Evolutionary conservation across 306 rosid genomes (phyloP).

Genomic region (Medicago arabica): DNA sequence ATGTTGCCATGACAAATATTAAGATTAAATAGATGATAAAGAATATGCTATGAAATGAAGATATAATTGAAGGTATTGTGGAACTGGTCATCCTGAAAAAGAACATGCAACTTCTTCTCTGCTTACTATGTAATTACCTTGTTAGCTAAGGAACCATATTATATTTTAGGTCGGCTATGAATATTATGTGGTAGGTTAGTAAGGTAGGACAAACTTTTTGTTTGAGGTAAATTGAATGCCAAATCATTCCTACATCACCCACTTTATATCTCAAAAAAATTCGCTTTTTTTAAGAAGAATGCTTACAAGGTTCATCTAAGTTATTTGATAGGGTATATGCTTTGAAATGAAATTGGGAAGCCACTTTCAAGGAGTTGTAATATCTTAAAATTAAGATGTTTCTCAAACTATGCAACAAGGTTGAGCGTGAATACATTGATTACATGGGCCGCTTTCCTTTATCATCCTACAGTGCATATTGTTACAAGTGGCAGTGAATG

Average conservation of each 20-base stretch:
- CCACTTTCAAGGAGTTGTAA: background rate
- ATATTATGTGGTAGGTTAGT: constrained; percentile 28
- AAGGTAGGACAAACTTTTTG: background rate
- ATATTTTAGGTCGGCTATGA: constrained; percentile 24
- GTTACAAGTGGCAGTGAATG: background rate
- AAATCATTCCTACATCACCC: constrained; percentile 35
- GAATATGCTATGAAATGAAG: too few species aligned
- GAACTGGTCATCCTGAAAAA: too few species aligned
- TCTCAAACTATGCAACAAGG: background rate
- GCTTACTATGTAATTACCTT: constrained; percentile 2
- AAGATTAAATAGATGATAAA: too few species aligned
- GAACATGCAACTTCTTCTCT: background rate
- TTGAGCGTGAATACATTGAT: background rate
- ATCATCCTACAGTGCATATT: background rate
- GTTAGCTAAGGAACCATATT: constrained; percentile 35
- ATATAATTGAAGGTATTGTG: too few species aligned
- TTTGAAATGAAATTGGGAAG: background rate
- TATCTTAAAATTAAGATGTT: background rate
- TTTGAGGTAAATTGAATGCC: constrained; percentile 26
- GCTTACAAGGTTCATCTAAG: background rate
- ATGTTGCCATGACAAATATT: too few species aligned
- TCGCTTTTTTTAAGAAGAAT: too few species aligned
- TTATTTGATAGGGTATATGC: background rate
- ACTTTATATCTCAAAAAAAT: background rate
- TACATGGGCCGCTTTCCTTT: background rate